phyloP scores from a whole-genome alignment of 441 rosid genomes.

The Populus hybrid region DNA sequence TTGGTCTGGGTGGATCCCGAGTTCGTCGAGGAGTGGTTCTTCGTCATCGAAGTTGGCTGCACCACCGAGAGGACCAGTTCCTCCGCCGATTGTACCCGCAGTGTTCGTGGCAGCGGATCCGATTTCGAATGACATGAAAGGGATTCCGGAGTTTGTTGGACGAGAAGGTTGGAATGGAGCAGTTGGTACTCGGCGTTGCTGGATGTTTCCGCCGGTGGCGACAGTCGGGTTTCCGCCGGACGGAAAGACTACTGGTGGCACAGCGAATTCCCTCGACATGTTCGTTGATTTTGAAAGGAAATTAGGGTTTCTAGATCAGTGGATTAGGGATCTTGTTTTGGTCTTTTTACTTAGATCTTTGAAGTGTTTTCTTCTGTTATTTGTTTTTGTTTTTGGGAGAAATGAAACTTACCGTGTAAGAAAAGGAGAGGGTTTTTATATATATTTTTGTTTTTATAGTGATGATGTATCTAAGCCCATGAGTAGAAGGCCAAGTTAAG shows the following conservation, averaged over 20 bases:
- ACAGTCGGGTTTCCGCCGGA: slow-evolving; percentile 51
- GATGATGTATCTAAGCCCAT: neutral
- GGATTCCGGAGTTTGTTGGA: slow-evolving; percentile 60
- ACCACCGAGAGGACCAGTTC: slow-evolving; percentile 27
- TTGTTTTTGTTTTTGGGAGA: neutral
- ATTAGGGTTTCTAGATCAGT: neutral
- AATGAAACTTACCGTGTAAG: neutral
- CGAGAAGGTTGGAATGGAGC: slow-evolving; percentile 78
- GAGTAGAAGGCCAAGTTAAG: neutral
- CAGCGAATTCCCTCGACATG: slow-evolving; percentile 74
- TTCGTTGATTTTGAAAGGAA: neutral
- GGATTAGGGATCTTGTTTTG: neutral
- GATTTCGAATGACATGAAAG: slow-evolving; percentile 90
- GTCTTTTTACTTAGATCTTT: neutral
- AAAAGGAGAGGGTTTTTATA: neutral
- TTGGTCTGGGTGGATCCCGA: slow-evolving; percentile 94
- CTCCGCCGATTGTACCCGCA: slow-evolving; percentile 29
- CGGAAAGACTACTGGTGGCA: slow-evolving; percentile 85
- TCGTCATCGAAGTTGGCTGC: slow-evolving; percentile 65
- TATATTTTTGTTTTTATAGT: too few species aligned
- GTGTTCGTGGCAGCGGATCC: slow-evolving; percentile 48
- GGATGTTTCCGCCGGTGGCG: slow-evolving; percentile 38
- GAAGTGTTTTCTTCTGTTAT: neutral
- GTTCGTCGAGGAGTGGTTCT: slow-evolving; percentile 90
- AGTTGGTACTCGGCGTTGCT: slow-evolving; percentile 69